Base-by-base conservation (phyloP, 768 basidiomycete species). In the Naganishia antarctica region DNA sequence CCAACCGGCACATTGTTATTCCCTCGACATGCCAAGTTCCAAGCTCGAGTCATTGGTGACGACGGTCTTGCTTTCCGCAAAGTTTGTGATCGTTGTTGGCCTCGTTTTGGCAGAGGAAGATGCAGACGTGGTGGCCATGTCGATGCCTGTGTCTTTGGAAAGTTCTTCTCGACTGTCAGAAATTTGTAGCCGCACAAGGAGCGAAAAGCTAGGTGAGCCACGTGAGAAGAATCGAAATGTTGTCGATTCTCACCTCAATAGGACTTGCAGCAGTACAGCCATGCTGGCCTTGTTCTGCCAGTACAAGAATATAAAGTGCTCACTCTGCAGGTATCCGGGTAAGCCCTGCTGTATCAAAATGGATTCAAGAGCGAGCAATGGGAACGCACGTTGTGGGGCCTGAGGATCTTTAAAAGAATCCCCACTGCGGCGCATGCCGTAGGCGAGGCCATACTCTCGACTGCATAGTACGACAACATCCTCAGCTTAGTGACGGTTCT, bases 381-480 rank as follows among this genome's bases (percentile, higher is more conserved):
- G 9, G 18, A 41, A 31, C 3, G 34, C 23, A 13, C 21, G 13
- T 6, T 44, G 6, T 21, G 12, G 34, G 53, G 53, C n/a, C 53
- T 37, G 5, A 37, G 16, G 23, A 34, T 37, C 31, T 41, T 57
- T 1, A 57, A 34, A 57, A 57, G 15, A 21, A 57, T 57, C 7
- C 34, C 53, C 2, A 37, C 16, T 5, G 16, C 34, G 18, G 53
- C 53, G 34, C 53, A 57, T 32, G 26, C 23, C 7, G 53, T 57
- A 13, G 53, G 53, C 53, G 40, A 41, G 23, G 37, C 53, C 53
- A 57, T 57, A 18, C 53, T 40, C 26, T 57, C 53, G 4, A 57
- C 26, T 3, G 53, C 53, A 21, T 57, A 57, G 53, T 57, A 57
- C 1, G 53, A 37, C 37, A 57, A 13, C 23, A 37, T 40, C 34